Evolutionary conservation across 2,329 filamentous ascomycete genomes (phyloP), one percentile per base, ranked within the genome.

Genomic region (Chaetothyriales sp.): DNA sequence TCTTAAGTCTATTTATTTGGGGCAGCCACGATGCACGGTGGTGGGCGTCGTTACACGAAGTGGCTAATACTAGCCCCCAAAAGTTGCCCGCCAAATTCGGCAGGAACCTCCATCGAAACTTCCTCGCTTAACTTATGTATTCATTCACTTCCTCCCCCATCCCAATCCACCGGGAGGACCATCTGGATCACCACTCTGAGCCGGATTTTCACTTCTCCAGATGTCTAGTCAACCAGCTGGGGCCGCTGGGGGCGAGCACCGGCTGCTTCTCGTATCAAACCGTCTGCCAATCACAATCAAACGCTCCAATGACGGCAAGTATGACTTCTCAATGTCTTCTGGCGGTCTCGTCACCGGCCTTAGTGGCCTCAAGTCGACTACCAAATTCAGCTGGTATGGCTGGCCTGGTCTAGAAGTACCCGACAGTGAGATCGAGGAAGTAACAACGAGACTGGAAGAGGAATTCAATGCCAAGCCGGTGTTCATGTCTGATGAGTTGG

Each of bases 371-470:
- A 95, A 95, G 70, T 84, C 86, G 28, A 95, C 87, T 22, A 95
- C 88, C 20, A 90, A 83, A 59, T 96, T 96, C 69, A 86, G 92
- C 68, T 98, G 92, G 92, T 96, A 96, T 69, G 92, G 92, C 59
- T 96, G 92, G 90, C 89, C 92, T 0, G 92, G 92, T 39, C 71
- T 95, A 47, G 87, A 96, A 67, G 81, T 96, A 3, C 90, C 90
- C 42, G 86, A 93, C 56, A 77, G 80, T 50, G 90, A 96, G 67
- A 77, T 86, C 44, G 73, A 77, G 1, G 74, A 76, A 51, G 81
- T 98, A 66, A 83, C 80, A 63, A 75, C 83, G 63, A 80, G 84
- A 57, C 73, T 96, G 63, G 85, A 86, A 70, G 81, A 92, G 19
- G 84, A 95, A 62, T 89, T 94, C 68, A 82, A 84, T 60, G 89